Conservation (phyloP, 441 rosid species). For the Adansonia gregorii region DNA sequence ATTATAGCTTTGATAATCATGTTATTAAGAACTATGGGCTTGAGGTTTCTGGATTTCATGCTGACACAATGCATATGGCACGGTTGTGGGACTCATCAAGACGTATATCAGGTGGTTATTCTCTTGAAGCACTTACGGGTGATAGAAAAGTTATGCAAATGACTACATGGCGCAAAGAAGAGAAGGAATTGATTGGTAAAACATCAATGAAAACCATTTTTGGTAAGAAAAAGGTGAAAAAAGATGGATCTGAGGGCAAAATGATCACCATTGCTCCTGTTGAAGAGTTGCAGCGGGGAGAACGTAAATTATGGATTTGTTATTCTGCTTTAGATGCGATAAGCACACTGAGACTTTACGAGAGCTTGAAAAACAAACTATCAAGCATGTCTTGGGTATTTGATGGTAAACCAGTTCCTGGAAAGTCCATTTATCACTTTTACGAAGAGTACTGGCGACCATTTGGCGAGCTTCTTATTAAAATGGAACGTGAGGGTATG, state of each 20-base stretch:
- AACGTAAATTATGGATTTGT: conserved; percentile 75
- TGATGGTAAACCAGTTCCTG: conserved; percentile 48
- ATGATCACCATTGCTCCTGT: conserved; percentile 65
- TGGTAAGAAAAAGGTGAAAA: conserved; percentile 80
- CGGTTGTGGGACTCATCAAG: conserved; percentile 94
- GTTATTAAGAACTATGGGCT: conserved; percentile 76
- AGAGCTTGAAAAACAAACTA: conserved; percentile 70
- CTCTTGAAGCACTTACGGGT: conserved; percentile 92
- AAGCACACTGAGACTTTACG: conserved; percentile 83
- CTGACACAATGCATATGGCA: conserved; percentile 99
- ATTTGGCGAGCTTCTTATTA: conserved; percentile 85
- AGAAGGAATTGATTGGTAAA: conserved; percentile 74
- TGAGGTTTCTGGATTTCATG: conserved; percentile 85
- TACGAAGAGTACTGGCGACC: conserved; percentile 81
- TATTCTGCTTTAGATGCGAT: conserved; percentile 94
- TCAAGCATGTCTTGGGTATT: conserved; percentile 57
- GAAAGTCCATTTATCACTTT: conserved; percentile 74
- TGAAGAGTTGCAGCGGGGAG: conserved; percentile 83
- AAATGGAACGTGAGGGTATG: conserved; percentile 93
- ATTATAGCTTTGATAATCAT: conserved; percentile 93
- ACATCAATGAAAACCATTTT: conserved; percentile 87
- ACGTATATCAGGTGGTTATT: conserved; percentile 77
- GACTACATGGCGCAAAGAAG: conserved; percentile 39
- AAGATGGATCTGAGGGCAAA: conserved; percentile 95
- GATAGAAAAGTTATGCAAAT: conserved; percentile 61